These are phyloP conservation scores for Cadophora malorum DNA, from an alignment of 2,329 filamentous ascomycete genomes.

Conservation along the genomic window DNA sequence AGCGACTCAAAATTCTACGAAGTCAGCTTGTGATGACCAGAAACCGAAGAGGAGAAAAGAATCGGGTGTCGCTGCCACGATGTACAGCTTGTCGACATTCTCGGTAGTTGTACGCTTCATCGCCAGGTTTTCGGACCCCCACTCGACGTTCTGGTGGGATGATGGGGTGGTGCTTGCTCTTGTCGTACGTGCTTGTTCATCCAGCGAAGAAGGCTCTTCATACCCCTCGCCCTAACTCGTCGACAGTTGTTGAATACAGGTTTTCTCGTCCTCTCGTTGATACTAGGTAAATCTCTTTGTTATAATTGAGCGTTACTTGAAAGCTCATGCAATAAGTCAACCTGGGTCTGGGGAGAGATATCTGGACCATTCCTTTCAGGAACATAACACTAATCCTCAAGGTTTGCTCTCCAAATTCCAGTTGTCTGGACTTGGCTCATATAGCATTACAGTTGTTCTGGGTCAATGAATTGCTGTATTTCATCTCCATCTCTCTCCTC, in stretches of 20 bases:
- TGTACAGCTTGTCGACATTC: background rate
- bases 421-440: background rate
- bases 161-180: slow-evolving; percentile 19
- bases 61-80: slow-evolving; percentile 8
- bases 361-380: background rate
- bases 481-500: slow-evolving; percentile 53
- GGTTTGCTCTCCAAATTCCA: background rate
- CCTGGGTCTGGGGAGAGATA: background rate
- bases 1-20: slow-evolving; percentile 25
- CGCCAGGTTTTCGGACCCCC: slow-evolving; percentile 5
- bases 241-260: background rate
- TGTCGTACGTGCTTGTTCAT: slow-evolving; percentile 5
- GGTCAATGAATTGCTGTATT: slow-evolving; percentile 53
- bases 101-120: background rate
- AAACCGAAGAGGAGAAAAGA: slow-evolving; percentile 1
- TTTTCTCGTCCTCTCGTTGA: background rate
- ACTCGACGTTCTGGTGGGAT: slow-evolving; percentile 24
- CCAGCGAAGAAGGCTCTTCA: background rate
- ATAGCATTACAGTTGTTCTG: slow-evolving; percentile 45
- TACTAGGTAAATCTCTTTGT: background rate
- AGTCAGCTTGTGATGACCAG: slow-evolving; percentile 12
- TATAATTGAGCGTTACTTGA: too few relatives aligned
- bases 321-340: background rate
- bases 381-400: background rate
- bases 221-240: background rate